A percentile compares a stretch with the other conserved stretches of the same genome.
Conservation (phyloP, 139 green algal species). For the Astrephomene gubernaculifera region DNA sequence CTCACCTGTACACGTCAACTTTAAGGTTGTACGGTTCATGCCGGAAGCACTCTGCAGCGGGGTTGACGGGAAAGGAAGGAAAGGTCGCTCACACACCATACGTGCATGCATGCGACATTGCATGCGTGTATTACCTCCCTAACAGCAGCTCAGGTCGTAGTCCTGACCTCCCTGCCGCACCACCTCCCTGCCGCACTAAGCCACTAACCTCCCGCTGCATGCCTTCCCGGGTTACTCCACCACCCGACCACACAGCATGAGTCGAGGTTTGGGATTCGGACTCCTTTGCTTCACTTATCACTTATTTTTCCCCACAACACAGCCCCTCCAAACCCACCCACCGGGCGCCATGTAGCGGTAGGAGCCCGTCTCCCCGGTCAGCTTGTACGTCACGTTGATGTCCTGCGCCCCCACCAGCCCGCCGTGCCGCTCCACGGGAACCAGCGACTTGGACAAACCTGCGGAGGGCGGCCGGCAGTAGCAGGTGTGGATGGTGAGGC, state of each 20-base stretch:
- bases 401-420: constrained; percentile 62
- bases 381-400: constrained; percentile 71
- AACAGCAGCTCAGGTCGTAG: too few relatives aligned
- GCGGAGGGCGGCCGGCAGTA: too few relatives aligned
- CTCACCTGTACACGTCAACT: constrained; percentile 79
- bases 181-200: too few relatives aligned
- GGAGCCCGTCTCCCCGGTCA: constrained; percentile 88
- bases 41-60: constrained; percentile 68
- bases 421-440: constrained; percentile 59
- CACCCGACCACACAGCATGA: too few relatives aligned
- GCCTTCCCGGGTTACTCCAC: too few relatives aligned
- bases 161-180: too few relatives aligned
- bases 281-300: too few relatives aligned
- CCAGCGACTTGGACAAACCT: constrained; percentile 65
- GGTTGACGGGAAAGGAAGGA: not conserved
- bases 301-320: not conserved
- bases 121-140: too few relatives aligned
- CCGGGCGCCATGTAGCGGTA: constrained; percentile 68
- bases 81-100: not conserved
- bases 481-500: too few relatives aligned
- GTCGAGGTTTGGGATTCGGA: too few relatives aligned
- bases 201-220: too few relatives aligned
- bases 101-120: too few relatives aligned
- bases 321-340: not conserved
- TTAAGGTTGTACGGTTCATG: constrained; percentile 82